phyloP scores from a whole-genome alignment of 768 basidiomycete genomes.

The Trametes elegans region DNA sequence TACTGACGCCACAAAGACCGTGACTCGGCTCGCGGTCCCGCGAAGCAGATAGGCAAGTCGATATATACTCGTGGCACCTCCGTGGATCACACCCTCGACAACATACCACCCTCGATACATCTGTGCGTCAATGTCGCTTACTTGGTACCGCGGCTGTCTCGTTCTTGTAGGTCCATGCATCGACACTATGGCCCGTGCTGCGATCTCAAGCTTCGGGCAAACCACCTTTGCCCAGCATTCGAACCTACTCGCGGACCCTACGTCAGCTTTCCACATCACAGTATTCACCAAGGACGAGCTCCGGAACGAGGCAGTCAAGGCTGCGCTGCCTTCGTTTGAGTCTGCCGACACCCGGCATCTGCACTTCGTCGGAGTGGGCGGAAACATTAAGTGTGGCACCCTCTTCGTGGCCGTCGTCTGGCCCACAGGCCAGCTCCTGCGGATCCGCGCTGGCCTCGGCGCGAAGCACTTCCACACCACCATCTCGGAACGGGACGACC shows the following conservation, averaged over 20 bases:
- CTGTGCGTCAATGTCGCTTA: conserved; percentile 4
- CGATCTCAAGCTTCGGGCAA: not conserved
- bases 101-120: not conserved
- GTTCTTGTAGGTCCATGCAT: conserved; percentile 8
- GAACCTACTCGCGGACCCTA: not conserved
- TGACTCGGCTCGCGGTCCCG: not conserved
- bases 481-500: conserved; percentile 40
- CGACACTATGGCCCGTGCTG: conserved; percentile 1
- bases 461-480: conserved; percentile 58
- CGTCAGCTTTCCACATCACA: conserved; percentile 39
- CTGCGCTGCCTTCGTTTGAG: conserved; percentile 14
- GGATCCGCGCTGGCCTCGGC: conserved; percentile 47
- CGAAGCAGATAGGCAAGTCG: no score
- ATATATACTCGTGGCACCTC: no score
- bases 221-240: not conserved
- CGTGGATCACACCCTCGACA: not conserved
- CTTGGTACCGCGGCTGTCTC: conserved; percentile 7
- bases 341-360: conserved; percentile 14
- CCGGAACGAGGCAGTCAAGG: conserved; percentile 19
- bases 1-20: no score
- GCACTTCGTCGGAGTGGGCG: conserved; percentile 21
- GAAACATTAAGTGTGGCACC: conserved; percentile 20
- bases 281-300: conserved; percentile 42
- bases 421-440: conserved; percentile 50
- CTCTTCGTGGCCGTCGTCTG: conserved; percentile 52